Evolutionary conservation across 1,284 basidiomycete species (phyloP), one percentile per base, ranked within the genome.

Genomic region (Ganoderma boninense): DNA sequence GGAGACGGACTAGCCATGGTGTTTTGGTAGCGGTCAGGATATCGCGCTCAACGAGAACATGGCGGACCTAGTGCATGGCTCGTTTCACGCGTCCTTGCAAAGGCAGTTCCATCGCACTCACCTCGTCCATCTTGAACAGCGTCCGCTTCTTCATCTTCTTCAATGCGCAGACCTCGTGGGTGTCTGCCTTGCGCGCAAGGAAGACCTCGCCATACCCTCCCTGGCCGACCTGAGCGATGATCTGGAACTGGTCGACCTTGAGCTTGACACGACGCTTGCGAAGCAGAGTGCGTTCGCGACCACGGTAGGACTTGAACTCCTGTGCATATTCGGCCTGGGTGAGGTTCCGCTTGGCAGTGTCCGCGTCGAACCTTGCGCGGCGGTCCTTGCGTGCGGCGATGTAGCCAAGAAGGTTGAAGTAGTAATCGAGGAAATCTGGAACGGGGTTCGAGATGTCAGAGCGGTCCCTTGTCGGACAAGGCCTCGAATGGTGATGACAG

Each of bases 191-290:
- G 61, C 97, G 86, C 4, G 97, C 97, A 56, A 98, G 86, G 80
- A 93, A 98, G 40, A 98, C 97, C 74, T 98, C 97, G 11, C 97
- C 97, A 82, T 98, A 98, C 1, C 97, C 97, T 26, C 97, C 97
- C 83, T 98, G 97, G 2, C 97, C 97, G 64, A 98, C 95, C 79
- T 98, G 97, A 1, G 96, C 95, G 75, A 98, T 97, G 80, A 98
- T 97, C 78, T 97, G 93, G 78, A 97, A 98, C 79, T 97, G 93
- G 70, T 98, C 93, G 49, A 98, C 89, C 71, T 90, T 88, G 65
- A 97, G 86, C 82, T 97, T 97, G 23, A 95, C 92, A 57, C 96
- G 88, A 26, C 97, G 89, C 75, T 95, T 92, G 66, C 97, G 88
- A n/a, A 98, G 87, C 3, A 97, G 80, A 3, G 97, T 96, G 43